Percentiles rank a stretch among this genome's conserved stretches.
Conservation (phyloP, 805 yeast genomes). For the Candida argentea region DNA sequence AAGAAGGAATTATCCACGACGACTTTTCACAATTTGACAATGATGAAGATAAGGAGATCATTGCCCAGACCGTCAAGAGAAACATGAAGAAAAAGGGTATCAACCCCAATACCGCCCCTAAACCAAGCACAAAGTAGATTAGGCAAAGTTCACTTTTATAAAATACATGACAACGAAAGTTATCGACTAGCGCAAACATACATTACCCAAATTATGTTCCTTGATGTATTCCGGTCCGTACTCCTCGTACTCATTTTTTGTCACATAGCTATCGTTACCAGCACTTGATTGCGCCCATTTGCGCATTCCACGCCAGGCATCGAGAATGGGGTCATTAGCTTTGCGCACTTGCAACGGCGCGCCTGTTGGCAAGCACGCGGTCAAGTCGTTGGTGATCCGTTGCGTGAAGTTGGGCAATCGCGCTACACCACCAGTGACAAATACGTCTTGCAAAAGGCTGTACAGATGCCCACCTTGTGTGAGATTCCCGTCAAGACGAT, state of each 20-base stretch:
- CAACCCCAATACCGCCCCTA: conserved; percentile 41
- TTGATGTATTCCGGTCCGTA: conserved; percentile 83
- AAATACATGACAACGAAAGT: conserved; percentile 6
- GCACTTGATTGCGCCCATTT: conserved; percentile 52
- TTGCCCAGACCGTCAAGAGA: conserved; percentile 58
- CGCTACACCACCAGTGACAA: conserved; percentile 82
- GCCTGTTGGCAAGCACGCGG: conserved; percentile 59
- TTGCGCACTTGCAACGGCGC: conserved; percentile 48
- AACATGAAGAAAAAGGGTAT: conserved; percentile 62
- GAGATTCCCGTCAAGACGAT: conserved; percentile 50
- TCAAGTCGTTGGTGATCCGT: conserved; percentile 63
- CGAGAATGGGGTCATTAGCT: conserved; percentile 62
- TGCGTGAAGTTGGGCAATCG: conserved; percentile 52
- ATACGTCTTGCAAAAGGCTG: conserved; percentile 51
- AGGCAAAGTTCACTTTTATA: conserved; percentile 1
- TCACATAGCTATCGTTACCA: conserved; percentile 38
- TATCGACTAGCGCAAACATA: conserved; percentile 15
- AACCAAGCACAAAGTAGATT: conserved; percentile 3
- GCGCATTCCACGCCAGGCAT: conserved; percentile 94
- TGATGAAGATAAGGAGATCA: conserved; percentile 63
- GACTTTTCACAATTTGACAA: conserved; percentile 81
- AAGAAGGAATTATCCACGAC: conserved; percentile 72
- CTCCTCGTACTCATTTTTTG: conserved; percentile 73
- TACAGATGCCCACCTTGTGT: conserved; percentile 43
- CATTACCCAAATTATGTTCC: conserved; percentile 75